A percentile compares a stretch with the other conserved stretches of the same genome.
Conservation (phyloP, 257 asterid species). For the Penstemon newberryi region DNA sequence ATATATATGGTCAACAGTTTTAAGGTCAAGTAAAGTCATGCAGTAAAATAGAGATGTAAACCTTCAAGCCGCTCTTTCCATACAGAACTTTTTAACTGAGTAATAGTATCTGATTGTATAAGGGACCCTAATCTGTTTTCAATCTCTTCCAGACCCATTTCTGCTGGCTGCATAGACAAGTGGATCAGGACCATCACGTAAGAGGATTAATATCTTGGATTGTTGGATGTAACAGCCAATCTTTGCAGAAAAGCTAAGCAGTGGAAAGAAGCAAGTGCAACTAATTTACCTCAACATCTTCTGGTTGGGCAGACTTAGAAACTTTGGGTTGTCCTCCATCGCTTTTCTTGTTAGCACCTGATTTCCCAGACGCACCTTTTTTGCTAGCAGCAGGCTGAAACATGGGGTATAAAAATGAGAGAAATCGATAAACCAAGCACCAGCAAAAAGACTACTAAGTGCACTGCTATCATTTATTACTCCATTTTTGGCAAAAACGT, state of each 20-base stretch:
- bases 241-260: conserved; percentile 20
- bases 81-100: conserved; percentile 82
- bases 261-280: neutral
- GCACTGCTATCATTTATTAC: neutral
- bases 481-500: neutral
- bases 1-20: neutral
- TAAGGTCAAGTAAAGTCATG: conserved; percentile 13
- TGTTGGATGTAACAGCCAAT: conserved; percentile 1
- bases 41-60: conserved; percentile 30
- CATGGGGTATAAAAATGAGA: neutral
- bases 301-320: conserved; percentile 67
- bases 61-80: conserved; percentile 99
- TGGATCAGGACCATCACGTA: neutral
- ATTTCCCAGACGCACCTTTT: conserved; percentile 66
- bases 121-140: conserved; percentile 89
- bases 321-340: conserved; percentile 73
- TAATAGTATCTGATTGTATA: conserved; percentile 73
- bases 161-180: conserved; percentile 67
- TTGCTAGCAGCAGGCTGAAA: conserved; percentile 72
- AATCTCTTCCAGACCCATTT: conserved; percentile 96
- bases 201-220: neutral
- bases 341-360: conserved; percentile 63
- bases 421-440: neutral
- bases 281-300: conserved; percentile 78
- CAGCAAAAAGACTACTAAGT: conserved; percentile 6